Percentiles rank a stretch among this genome's conserved stretches.
Evolutionary conservation across 1,139 yeast species (phyloP).

Genomic region (Starmera stellimalicola): DNA sequence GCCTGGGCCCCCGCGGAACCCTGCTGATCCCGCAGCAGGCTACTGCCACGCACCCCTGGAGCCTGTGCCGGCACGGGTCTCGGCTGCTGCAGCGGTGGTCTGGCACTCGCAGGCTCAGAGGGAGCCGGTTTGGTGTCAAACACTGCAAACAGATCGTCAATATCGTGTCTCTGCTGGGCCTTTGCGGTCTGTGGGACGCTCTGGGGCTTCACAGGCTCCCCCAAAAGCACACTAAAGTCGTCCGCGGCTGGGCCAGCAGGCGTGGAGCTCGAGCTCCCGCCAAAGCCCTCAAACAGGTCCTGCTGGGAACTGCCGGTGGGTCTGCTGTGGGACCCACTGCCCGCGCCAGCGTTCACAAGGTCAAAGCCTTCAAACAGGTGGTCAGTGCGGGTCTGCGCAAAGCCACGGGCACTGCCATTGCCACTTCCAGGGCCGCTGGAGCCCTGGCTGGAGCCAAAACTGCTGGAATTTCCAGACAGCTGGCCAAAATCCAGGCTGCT

Average conservation of each 20-base stretch:
- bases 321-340: too few species aligned
- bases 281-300: conserved; percentile 16
- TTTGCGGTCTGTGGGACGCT: conserved; percentile 2
- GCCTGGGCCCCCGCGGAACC: too few species aligned
- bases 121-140: conserved; percentile 15
- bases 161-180: conserved; percentile 4
- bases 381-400: neutral
- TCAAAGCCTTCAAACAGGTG: conserved; percentile 18
- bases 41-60: too few species aligned
- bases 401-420: neutral
- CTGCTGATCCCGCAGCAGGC: too few species aligned
- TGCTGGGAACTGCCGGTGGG: conserved; percentile 4
- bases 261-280: neutral
- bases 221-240: neutral
- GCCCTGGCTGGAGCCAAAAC: too few species aligned
- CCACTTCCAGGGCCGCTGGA: neutral
- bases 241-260: neutral
- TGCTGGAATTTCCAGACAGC: too few species aligned
- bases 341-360: conserved; percentile 4
- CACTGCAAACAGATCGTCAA: conserved; percentile 22
- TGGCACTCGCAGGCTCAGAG: conserved; percentile 1
- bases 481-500: too few species aligned
- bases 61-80: neutral
- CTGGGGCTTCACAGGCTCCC: neutral
- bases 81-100: neutral